Conservation (phyloP, 1,139 yeast genomes). For the Blastobotrys persicus region DNA sequence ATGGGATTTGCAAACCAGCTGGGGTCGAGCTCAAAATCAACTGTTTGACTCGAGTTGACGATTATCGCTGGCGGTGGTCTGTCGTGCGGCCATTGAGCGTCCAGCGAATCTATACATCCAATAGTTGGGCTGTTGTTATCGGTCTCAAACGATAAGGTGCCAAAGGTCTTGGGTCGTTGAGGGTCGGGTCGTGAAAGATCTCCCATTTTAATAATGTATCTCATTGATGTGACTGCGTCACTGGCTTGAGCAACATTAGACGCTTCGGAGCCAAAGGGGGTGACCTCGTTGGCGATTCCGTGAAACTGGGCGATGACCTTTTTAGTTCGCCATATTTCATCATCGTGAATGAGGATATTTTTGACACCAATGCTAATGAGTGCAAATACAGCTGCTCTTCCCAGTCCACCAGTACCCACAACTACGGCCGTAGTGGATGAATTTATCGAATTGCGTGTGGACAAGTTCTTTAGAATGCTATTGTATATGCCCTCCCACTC, state of each 20-base stretch:
- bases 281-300: constrained; percentile 8
- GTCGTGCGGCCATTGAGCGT: constrained; percentile 16
- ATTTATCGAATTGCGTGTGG: constrained; percentile 19
- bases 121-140: constrained; percentile 11
- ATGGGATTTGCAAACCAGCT: constrained; percentile 18
- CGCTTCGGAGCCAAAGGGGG: constrained; percentile 9
- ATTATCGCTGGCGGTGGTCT: constrained; percentile 19
- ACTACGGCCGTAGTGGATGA: constrained; percentile 42
- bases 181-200: constrained; percentile 14
- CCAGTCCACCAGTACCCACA: constrained; percentile 89
- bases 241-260: constrained; percentile 16
- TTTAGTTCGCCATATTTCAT: constrained; percentile 59
- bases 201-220: constrained; percentile 14
- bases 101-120: constrained; percentile 16
- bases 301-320: constrained; percentile 41
- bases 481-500: constrained; percentile 81
- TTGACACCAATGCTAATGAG: constrained; percentile 67
- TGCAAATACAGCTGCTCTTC: constrained; percentile 85
- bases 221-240: constrained; percentile 17
- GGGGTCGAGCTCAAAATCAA: constrained; percentile 11
- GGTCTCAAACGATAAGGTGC: constrained; percentile 18
- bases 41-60: constrained; percentile 17
- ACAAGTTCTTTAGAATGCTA: constrained; percentile 15
- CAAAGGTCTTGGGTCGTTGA: constrained; percentile 19
- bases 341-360: constrained; percentile 68